Percentiles rank a stretch among this genome's conserved stretches.
Conservation (phyloP, 2,329 filamentous ascomycete species). For the Aspergillus novoparasiticus region DNA sequence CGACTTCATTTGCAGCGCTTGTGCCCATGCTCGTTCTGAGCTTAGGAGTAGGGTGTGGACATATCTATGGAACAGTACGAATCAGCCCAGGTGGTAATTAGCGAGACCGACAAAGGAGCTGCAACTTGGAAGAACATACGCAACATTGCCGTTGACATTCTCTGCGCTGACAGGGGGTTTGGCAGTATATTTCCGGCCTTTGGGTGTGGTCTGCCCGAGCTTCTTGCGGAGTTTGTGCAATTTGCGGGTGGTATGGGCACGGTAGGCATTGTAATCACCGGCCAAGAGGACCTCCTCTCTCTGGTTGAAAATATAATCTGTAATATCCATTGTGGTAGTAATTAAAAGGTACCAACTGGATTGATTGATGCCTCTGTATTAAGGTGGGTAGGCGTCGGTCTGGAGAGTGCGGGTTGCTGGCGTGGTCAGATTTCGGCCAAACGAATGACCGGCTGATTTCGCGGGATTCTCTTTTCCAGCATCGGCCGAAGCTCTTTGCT, state of each 20-base stretch:
- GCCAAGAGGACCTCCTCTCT: slow-evolving; percentile 83
- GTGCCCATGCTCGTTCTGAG: slow-evolving; percentile 89
- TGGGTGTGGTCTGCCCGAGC: slow-evolving; percentile 79
- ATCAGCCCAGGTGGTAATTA: background rate
- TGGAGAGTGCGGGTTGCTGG: slow-evolving; percentile 23
- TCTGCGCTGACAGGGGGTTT: slow-evolving; percentile 72
- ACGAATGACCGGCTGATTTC: slow-evolving; percentile 32
- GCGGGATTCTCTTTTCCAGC: slow-evolving; percentile 30
- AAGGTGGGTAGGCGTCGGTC: slow-evolving; percentile 20
- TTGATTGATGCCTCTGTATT: slow-evolving; percentile 1
- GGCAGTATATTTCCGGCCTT: slow-evolving; percentile 79
- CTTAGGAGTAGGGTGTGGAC: slow-evolving; percentile 78
- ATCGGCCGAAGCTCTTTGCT: slow-evolving; percentile 23
- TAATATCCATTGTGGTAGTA: slow-evolving; percentile 77
- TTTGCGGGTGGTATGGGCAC: slow-evolving; percentile 75
- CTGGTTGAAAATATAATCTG: slow-evolving; percentile 75
- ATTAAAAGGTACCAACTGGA: background rate
- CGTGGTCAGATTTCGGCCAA: slow-evolving; percentile 37
- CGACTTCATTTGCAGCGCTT: slow-evolving; percentile 93
- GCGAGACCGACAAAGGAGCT: background rate
- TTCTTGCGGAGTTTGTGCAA: slow-evolving; percentile 83
- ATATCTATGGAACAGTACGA: slow-evolving; percentile 56
- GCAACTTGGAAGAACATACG: slow-evolving; percentile 57
- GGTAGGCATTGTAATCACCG: slow-evolving; percentile 86
- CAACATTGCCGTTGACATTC: slow-evolving; percentile 72